Percentiles rank a stretch among this genome's conserved stretches.
These are phyloP conservation scores for Leccinum variabile DNA, from an alignment of 1,284 basidiomycete genomes.

Conservation along the genomic window DNA sequence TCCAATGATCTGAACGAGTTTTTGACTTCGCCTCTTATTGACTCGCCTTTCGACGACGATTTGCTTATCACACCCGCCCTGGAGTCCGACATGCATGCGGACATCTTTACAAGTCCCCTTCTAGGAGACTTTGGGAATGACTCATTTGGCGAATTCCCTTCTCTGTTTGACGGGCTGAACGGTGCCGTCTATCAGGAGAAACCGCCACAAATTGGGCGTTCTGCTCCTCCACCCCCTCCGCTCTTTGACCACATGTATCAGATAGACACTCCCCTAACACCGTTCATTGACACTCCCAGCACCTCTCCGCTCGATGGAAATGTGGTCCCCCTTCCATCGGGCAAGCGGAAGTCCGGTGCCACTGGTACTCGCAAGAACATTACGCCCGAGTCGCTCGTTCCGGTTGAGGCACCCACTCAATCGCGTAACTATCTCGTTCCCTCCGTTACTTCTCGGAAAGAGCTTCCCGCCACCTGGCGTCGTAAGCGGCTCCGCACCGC, in stretches of 20 bases:
- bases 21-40: constrained; percentile 49
- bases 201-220: constrained; percentile 12
- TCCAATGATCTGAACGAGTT: constrained; percentile 38
- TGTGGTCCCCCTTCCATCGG: constrained; percentile 20
- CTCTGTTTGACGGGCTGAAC: constrained; percentile 25
- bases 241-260: constrained; percentile 43
- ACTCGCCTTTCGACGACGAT: constrained; percentile 57
- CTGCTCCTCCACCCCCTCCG: constrained; percentile 19
- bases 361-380: constrained; percentile 59
- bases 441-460: constrained; percentile 59
- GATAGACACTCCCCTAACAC: constrained; percentile 45
- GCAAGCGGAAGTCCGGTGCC: constrained; percentile 35
- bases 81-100: constrained; percentile 40
- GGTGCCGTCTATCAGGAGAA: constrained; percentile 19
- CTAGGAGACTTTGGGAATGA: constrained; percentile 34
- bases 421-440: constrained; percentile 55
- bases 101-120: constrained; percentile 40
- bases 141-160: constrained; percentile 36
- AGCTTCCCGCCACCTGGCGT: constrained; percentile 50
- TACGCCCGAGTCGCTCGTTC: constrained; percentile 49
- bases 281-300: constrained; percentile 43
- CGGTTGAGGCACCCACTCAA: constrained; percentile 58
- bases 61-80: constrained; percentile 55
- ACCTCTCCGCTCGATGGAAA: constrained; percentile 34
- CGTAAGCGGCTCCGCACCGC: constrained; percentile 57